These are phyloP conservation scores for Boletus tomentosulus DNA, from an alignment of 768 basidiomycete genomes.

Conservation along the genomic window DNA sequence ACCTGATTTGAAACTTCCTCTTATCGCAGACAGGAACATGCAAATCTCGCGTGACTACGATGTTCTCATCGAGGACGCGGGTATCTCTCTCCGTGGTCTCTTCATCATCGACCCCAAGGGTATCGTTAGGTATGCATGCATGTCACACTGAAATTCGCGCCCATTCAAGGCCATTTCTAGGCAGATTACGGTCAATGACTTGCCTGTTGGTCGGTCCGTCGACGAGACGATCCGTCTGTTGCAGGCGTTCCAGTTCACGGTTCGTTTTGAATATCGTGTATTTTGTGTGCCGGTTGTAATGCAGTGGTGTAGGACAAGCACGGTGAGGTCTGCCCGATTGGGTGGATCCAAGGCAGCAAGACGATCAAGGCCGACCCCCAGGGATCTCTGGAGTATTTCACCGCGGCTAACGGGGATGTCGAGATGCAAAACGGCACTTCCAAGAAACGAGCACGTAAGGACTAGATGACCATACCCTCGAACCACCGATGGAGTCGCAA, in stretches of 20 bases:
- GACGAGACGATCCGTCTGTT: constrained; percentile 89
- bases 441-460: constrained; percentile 58
- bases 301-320: constrained; percentile 54
- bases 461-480: constrained; percentile 26
- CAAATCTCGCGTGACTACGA: constrained; percentile 81
- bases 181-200: constrained; percentile 87
- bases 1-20: constrained; percentile 78
- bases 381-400: constrained; percentile 73
- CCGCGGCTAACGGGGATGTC: constrained; percentile 24
- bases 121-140: constrained; percentile 47
- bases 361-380: constrained; percentile 81
- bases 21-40: constrained; percentile 79
- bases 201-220: constrained; percentile 93
- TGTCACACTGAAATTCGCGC: too few relatives aligned
- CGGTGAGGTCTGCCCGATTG: constrained; percentile 91
- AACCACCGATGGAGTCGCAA: neutral
- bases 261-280: constrained; percentile 32
- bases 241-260: constrained; percentile 91
- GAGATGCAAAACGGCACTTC: constrained; percentile 37
- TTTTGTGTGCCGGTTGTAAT: neutral
- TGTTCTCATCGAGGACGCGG: constrained; percentile 83
- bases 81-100: constrained; percentile 81
- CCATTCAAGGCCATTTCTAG: constrained; percentile 31
- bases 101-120: constrained; percentile 89
- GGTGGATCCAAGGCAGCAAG: constrained; percentile 79